Evolutionary conservation across 306 rosid genomes (phyloP), one percentile per base, ranked within the genome.

Genomic region (Quercus suber): DNA sequence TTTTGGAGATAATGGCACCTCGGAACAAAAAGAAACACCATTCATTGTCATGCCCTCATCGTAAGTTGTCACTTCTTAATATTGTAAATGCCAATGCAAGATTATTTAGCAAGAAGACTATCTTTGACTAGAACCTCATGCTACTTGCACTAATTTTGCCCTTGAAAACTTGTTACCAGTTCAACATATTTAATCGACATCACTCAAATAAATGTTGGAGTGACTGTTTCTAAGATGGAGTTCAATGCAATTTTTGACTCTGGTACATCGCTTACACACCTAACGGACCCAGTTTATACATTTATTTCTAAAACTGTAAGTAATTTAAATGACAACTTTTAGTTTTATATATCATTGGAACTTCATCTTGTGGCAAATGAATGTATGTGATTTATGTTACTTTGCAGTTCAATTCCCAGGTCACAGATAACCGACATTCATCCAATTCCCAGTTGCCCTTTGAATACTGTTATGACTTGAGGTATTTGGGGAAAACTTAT

Each of bases 241-340:
- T 89, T 91, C 65, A 30, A 78, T 78, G 92, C 94, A 33, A 88
- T 93, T 77, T 93, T 89, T 74, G 98, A 96, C 88, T 82, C 96
- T 25, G 99, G 98, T 6, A 90, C 96, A 80, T 91, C 99, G 1
- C 93, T 87, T 79, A 90, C 99, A 13, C 79, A 78, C 90, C 87
- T 96, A 73, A 90, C 76, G 3, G 92, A 93, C 75, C 97, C 98
- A 1, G 90, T 86, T 78, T 93, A 96, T 82, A 82, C 86, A 31
- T 82, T 71, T 84, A 85, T 96, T 78, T 70, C 93, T 7, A 10
- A 77, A 33, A 82, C 64, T 67, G 98, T 93, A 84, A 93, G 98
- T 78, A 33, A 18, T 73, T 73, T 71, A 31, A 27, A 37, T 72
- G 56, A 15, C 28, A 71, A 6, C 1, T 6, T 73, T 35, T 35